Evolutionary conservation across 2,329 filamentous ascomycete genomes (phyloP).

Genomic region (Westerdykella aurantiaca): DNA sequence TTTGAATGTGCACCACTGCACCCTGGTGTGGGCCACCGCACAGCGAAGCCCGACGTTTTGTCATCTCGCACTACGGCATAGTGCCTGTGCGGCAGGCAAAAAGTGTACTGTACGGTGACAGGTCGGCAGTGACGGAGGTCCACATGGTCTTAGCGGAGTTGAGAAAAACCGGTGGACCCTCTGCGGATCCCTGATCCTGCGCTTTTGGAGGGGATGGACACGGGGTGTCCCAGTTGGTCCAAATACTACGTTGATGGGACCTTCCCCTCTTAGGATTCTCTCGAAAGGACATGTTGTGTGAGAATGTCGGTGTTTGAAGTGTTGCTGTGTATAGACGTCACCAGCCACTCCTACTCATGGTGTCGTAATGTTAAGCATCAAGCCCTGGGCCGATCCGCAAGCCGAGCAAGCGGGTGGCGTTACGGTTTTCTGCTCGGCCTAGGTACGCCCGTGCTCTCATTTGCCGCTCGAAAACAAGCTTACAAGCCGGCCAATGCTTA

Average conservation of each 20-base stretch:
- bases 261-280: no score
- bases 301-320: no score
- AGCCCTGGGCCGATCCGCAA: not conserved
- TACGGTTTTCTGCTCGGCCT: not conserved
- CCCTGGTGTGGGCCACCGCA: no score
- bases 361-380: not conserved
- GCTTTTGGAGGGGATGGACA: no score
- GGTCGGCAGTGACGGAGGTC: not conserved
- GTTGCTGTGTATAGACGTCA: no score
- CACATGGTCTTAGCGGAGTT: not conserved
- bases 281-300: no score
- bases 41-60: no score
- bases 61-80: not conserved
- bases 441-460: not conserved
- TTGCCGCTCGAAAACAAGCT: not conserved
- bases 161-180: not conserved
- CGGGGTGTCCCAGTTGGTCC: no score
- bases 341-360: not conserved
- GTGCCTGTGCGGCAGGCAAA: not conserved
- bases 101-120: not conserved
- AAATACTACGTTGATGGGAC: no score
- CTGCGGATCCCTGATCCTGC: no score
- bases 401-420: not conserved
- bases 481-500: no score
- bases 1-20: no score